Evolutionary conservation across 805 yeast species (phyloP), one percentile per base, ranked within the genome.

Genomic region (Ogataea glucozyma): DNA sequence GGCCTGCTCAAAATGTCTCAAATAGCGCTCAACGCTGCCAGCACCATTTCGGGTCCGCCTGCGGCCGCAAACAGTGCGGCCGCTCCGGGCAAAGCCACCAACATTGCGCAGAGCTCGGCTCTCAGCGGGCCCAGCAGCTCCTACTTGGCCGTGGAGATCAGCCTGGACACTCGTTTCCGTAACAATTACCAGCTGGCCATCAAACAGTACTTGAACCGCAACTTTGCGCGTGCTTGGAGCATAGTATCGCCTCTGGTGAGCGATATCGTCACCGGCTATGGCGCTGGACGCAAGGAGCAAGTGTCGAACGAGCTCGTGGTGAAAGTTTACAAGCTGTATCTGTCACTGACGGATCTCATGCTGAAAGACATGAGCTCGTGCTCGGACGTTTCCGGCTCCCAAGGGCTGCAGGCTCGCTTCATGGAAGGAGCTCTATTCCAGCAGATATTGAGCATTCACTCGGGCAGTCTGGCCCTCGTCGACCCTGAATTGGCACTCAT

Each of bases 171-270:
- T 4, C 49, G 47, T 20, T 54, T 54, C 27, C 52, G 43, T 14
- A 56, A 53, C 36, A 51, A 52, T 26, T 71, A 62, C 49, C 70
- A 70, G 40, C 53, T 69, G 39, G 73, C 75, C 1, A 66, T 71
- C 38, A 68, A 66, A 45, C 66, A 64, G 46, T 71, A 71, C 46
- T 48, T 71, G 30, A 70, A 69, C 39, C 53, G 63, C 38, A 56
- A 58, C 29, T 64, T 64, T 40, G 41, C 40, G 17, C 41, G 51
- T 9, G 54, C 67, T 3, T 63, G 66, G 64, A 46, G 42, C 12
- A 44, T 61, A 5, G 44, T 53, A 6, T 24, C 31, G 14, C 57
- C 61, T 2, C 26, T 61, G 30, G 44, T 64, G 2, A 26, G 43
- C 12, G 57, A 50, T 4, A 39, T 55, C 7, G 31, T 46, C 6